Conservation (phyloP, 1,284 basidiomycete genomes). For the Trichosporon sp. region DNA sequence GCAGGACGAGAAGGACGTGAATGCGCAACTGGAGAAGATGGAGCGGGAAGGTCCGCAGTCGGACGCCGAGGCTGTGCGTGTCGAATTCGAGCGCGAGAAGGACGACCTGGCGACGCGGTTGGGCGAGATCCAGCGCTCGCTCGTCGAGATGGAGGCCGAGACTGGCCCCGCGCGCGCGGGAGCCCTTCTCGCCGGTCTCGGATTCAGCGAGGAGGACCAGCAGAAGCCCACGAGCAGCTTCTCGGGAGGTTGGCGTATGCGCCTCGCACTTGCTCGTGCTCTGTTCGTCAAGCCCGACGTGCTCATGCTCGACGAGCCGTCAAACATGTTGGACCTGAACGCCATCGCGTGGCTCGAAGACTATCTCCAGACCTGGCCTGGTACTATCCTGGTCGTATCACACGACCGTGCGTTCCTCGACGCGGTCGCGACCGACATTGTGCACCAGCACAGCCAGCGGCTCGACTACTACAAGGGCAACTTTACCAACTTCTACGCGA, state of each 20-base stretch:
- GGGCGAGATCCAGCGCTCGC: constrained; percentile 83
- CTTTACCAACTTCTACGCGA: constrained; percentile 98
- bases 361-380: constrained; percentile 93
- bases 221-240: constrained; percentile 75
- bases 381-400: constrained; percentile 94
- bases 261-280: constrained; percentile 91
- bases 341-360: constrained; percentile 64
- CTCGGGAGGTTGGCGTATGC: constrained; percentile 99
- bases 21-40: constrained; percentile 60
- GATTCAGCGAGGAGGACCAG: constrained; percentile 86
- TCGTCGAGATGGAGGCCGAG: constrained; percentile 97
- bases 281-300: constrained; percentile 85
- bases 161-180: constrained; percentile 92
- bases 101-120: constrained; percentile 80
- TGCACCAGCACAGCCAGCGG: constrained; percentile 91
- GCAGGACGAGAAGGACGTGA: constrained; percentile 17
- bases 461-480: constrained; percentile 87
- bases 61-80: constrained; percentile 61
- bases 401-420: constrained; percentile 99
- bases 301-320: constrained; percentile 88
- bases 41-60: constrained; percentile 50
- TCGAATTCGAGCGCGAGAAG: constrained; percentile 65
- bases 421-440: constrained; percentile 90
- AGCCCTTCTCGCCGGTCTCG: constrained; percentile 81
- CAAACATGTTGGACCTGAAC: constrained; percentile 70